Evolutionary conservation across 2,329 filamentous ascomycete genomes (phyloP), one percentile per base, ranked within the genome.

Genomic region (Grosmannia clavigera): DNA sequence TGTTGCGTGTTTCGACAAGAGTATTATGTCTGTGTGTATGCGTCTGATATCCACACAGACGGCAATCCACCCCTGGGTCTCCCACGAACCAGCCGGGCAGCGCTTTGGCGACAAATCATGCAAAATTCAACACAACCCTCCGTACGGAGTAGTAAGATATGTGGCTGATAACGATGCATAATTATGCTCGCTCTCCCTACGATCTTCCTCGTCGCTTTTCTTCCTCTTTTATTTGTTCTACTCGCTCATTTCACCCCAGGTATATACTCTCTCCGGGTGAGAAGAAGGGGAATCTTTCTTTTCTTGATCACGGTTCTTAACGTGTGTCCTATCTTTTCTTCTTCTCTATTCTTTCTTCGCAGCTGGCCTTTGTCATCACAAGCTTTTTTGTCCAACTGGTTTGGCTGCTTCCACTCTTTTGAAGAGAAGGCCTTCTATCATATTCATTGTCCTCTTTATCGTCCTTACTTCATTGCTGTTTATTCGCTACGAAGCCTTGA

Each of bases 351-450:
- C 73, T 68, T 73, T 68, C 25, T 40, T 69, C 67, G 75, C 76
- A 78, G 78, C 77, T 78, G 76, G 76, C 60, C 58, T 59, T 70
- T 70, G 70, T 57, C 43, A 50, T 25, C 33, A 14, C 29, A 56
- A 25, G 35, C 56, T 33, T 52, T 70, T 74, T 74, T 54, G 69
- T 67, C 76, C 77, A 79, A 80, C 78, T 79, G 77, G 77, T 73
- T 79, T 80, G 78, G 79, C 77, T 80, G 75, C 76, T 76, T 75
- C 76, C 78, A 70, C 72, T 80, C 76, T 72, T 81, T 81, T 31
- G 27, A 52, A 19, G 19, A 29, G 27, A 52, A 29, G 12, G 50
- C 43, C 59, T 29, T 43, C 10, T 22, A 40, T 52, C 29, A 40
- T 33, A 11, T n/a, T 19, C 59, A 60, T 61, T 52, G 50, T 6